Conservation (phyloP, 495 filamentous ascomycete species). For the Neurospora cerealis region DNA sequence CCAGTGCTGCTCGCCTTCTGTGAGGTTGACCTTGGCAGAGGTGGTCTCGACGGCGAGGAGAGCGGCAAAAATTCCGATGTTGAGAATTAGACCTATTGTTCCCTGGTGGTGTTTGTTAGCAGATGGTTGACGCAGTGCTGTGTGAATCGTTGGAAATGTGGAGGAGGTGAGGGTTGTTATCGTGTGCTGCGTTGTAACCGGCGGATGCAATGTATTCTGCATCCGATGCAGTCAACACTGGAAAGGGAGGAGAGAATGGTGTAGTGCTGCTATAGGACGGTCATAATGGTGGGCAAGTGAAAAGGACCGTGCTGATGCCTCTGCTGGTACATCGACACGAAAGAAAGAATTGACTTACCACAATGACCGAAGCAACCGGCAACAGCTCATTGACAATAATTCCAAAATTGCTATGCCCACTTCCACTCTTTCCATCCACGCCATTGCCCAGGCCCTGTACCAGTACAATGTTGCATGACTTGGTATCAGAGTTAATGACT, state of each 20-base stretch:
- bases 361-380: not conserved
- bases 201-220: not conserved
- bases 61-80: constrained; percentile 11
- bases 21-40: constrained; percentile 9
- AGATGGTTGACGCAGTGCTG: too few species aligned
- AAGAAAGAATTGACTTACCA: not conserved
- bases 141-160: not conserved
- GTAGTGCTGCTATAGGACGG: not conserved
- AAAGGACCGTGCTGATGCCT: not conserved
- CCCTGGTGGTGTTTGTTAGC: constrained; percentile 7
- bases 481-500: not conserved
- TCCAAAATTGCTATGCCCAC: not conserved
- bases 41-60: constrained; percentile 13
- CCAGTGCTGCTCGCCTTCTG: constrained; percentile 24
- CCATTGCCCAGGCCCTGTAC: not conserved
- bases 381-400: not conserved
- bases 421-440: not conserved
- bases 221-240: not conserved
- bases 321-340: not conserved
- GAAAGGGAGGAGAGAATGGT: not conserved
- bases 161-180: not conserved
- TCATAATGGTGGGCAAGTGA: not conserved
- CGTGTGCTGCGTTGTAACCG: not conserved
- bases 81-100: constrained; percentile 13
- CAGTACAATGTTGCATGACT: not conserved